Base-by-base conservation (phyloP, 768 basidiomycete genomes). In the Dentipellis fragilis region DNA sequence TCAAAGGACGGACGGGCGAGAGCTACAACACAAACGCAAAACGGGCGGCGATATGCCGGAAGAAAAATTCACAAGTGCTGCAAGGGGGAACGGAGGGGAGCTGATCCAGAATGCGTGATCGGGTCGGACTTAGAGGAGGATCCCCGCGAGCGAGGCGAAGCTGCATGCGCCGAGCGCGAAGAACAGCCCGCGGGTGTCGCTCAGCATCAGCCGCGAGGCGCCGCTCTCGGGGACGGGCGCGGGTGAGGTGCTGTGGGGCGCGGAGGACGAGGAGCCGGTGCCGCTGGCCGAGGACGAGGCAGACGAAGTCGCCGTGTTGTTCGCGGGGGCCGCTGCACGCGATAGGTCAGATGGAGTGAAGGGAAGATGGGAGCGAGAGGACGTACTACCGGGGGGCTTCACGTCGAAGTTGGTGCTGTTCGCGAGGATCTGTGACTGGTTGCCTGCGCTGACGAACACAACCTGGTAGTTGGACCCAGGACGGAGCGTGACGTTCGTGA, bases 331-430 rank as follows among this genome's bases (percentile, higher is more conserved):
- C 36, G 61, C 53, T 50, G 55, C 34, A 47, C 48, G 12, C 34
- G n/a, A 47, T 6, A 49, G 42, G 49, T 42, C 16, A 36, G 45
- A 22, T n/a, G n/a, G n/a, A 4, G n/a, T 14, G 34, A 17, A 46
- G 4, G 50, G 42, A 10, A 40, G 16, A 12, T 11, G 16, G n/a
- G 39, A n/a, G n/a, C 1, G 39, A 34, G 23, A 10, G 58, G 23
- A 66, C 72, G 54, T 58, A 74, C 73, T 72, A 49, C 73, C 73
- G 10, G 64, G 48, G n/a, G 71, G 59, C 60, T 64, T 68, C 17
- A 75, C 70, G 35, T 64, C 61, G 60, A 75, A 75, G 4, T 58
- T 37, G 17, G 63, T 29, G 60, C 68, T 69, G 34, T 57, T 61
- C 1, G 72, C 73, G 55, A 63, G 66, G 35, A 73, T 58, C 34